Base-by-base conservation (phyloP, 768 basidiomycete genomes). In the Tylopilus cervinicoccineus region DNA sequence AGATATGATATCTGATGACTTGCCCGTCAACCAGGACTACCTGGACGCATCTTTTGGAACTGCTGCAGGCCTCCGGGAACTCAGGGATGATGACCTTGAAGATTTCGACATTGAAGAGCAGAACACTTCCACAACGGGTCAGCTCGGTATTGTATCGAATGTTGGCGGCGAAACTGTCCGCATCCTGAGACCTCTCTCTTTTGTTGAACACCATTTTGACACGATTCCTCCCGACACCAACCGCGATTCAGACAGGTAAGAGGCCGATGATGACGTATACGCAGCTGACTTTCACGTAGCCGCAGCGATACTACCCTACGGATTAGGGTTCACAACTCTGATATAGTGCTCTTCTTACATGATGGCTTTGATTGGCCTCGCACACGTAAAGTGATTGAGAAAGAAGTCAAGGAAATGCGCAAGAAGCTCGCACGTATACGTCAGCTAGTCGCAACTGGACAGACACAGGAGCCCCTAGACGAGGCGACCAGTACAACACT, bases 351-450 rank as follows among this genome's bases (percentile, higher is more conserved):
- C 20, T 77, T 84, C 43, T 75, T 99, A 4, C 89, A 96, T 61
- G 91, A 93, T 48, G 96, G 96, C 2, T 99, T 93, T 59, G 96
- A 99, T 63, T 99, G 96, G 94, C 68, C 63, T 2, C 76, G 76
- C 40, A 99, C 96, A 4, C 83, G 95, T 27, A 84, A 78, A 67
- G 79, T 79, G 3, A 93, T 99, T 46, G 90, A 94, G 62, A 83
- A 88, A 31, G 86, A 93, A 64, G 79, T 92, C 38, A 90, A 86
- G 61, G 85, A 87, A 36, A 91, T 98, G 76, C 83, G 92, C 40
- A 81, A 83, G 45, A 83, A 83, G 26, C 76, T 99, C 42, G 83
- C 87, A 37, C 91, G 87, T 68, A 95, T 99, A 57, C 77, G 87
- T 27, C 95, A 98, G 66, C 76, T 99, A 4, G 81, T 98, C 13